A percentile compares a stretch with the other conserved stretches of the same genome.
Evolutionary conservation across 176 grass and related monocot genomes (phyloP).

Genomic region (Ampelocalamus luodianensis): DNA sequence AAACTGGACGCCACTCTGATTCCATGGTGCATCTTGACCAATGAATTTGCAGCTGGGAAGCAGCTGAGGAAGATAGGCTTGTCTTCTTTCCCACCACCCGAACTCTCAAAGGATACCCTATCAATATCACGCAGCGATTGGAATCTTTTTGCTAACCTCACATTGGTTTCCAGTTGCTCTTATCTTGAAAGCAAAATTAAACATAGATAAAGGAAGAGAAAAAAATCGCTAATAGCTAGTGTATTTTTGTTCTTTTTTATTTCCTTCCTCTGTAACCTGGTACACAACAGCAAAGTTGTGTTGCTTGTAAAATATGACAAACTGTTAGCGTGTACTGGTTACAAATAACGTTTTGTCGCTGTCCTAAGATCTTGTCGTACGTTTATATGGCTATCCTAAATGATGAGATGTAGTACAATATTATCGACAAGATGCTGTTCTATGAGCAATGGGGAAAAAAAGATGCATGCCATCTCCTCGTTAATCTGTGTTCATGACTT

Average conservation of each 20-base stretch:
- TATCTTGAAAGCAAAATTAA: slow-evolving; percentile 18
- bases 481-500: neutral
- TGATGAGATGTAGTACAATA: neutral
- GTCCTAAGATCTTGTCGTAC: neutral
- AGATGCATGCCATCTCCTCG: neutral
- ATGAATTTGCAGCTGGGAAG: slow-evolving; percentile 81
- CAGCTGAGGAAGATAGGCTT: slow-evolving; percentile 74
- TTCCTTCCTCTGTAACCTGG: slow-evolving; percentile 33
- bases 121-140: slow-evolving; percentile 54
- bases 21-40: slow-evolving; percentile 24
- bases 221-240: slow-evolving; percentile 8
- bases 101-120: slow-evolving; percentile 86
- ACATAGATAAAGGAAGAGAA: slow-evolving; percentile 35
- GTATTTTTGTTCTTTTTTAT: neutral
- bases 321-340: slow-evolving; percentile 25
- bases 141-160: slow-evolving; percentile 23
- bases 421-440: neutral
- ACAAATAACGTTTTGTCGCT: slow-evolving; percentile 27
- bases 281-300: slow-evolving; percentile 11
- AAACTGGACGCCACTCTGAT: slow-evolving; percentile 9
- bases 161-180: neutral
- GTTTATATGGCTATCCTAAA: neutral
- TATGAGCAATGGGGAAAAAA: neutral
- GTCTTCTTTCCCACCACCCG: slow-evolving; percentile 91
- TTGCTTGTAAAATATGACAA: slow-evolving; percentile 43